Conservation (phyloP, 192 early-diverging fungal genomes). For the Dimargaris cristalligena region DNA sequence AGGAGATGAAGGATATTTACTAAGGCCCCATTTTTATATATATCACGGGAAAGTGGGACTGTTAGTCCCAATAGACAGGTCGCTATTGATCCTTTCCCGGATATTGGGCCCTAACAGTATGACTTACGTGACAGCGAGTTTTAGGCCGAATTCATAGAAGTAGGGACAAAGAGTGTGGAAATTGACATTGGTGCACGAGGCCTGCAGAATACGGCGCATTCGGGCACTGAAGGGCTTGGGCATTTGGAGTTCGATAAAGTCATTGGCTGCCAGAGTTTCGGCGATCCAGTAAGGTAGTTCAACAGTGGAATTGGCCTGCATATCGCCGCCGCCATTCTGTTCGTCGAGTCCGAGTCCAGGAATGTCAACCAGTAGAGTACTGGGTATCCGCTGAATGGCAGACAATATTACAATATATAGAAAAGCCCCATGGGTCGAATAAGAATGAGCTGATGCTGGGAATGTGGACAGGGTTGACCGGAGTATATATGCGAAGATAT, state of each 20-base stretch:
- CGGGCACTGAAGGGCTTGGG: constrained; percentile 19
- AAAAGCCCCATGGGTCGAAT: no score
- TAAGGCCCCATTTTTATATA: no score
- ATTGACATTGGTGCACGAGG: constrained; percentile 20
- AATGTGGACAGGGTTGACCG: no score
- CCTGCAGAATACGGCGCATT: constrained; percentile 21
- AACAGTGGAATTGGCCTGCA: constrained; percentile 15
- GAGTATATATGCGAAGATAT: no score
- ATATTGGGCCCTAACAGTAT: no score
- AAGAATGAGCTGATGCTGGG: no score
- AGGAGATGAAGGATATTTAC: no score
- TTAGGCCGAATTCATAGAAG: constrained; percentile 23
- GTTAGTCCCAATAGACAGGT: no score
- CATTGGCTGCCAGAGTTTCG: constrained; percentile 17
- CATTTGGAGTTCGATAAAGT: constrained; percentile 18
- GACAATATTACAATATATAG: no score
- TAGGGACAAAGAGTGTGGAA: constrained; percentile 22
- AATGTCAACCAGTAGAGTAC: background rate
- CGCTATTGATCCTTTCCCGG: no score
- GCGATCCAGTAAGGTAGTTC: constrained; percentile 29
- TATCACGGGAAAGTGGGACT: no score
- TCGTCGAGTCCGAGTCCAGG: background rate
- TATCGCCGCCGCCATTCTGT: constrained; percentile 1
- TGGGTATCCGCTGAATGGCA: constrained; percentile 2
- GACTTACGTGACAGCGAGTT: constrained; percentile 14